Percentiles rank a stretch among this genome's conserved stretches.
These are phyloP conservation scores for Rhododendron williamsianum DNA, from an alignment of 148 eudicot genomes.

Conservation along the genomic window DNA sequence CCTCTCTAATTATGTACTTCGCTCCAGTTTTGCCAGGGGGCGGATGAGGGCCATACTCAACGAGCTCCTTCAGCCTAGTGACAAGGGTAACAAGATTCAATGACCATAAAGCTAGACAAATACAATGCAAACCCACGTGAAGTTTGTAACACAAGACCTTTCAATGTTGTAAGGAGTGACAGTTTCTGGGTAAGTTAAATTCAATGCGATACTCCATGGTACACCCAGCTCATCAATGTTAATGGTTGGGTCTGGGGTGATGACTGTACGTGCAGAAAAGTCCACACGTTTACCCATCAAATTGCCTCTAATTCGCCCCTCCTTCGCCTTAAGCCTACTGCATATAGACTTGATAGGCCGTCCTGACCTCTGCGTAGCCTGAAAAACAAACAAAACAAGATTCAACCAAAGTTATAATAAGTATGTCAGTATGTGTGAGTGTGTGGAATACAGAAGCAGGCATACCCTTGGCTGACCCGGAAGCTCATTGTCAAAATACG, in stretches of 20 bases:
- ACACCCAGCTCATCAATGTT: constrained; percentile 96
- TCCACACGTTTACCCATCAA: constrained; percentile 99
- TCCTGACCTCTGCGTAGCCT: constrained; percentile 99
- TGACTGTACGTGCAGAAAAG: constrained; percentile 99
- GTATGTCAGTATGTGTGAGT: neutral
- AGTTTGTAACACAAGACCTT: constrained; percentile 36
- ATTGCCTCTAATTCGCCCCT: constrained; percentile 95
- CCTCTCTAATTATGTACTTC: constrained; percentile 93
- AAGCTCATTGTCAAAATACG: constrained; percentile 95
- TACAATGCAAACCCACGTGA: neutral
- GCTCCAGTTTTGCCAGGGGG: constrained; percentile 99
- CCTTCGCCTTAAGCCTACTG: constrained; percentile 95
- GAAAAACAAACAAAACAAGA: constrained; percentile 1
- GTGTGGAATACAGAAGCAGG: neutral
- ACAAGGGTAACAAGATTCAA: neutral
- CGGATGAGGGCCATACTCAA: constrained; percentile 97
- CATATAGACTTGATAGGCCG: constrained; percentile 98
- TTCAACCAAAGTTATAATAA: neutral
- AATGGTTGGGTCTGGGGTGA: constrained; percentile 95
- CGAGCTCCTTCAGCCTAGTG: constrained; percentile 89
- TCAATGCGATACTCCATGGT: constrained; percentile 99
- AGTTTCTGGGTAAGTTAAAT: constrained; percentile 98
- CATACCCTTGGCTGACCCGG: constrained; percentile 98
- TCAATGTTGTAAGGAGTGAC: constrained; percentile 98
- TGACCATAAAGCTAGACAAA: constrained; percentile 1